A percentile compares a stretch with the other conserved stretches of the same genome.
These are phyloP conservation scores for Colletotrichum sansevieriae DNA, from an alignment of 2,329 filamentous ascomycete genomes.

Conservation along the genomic window DNA sequence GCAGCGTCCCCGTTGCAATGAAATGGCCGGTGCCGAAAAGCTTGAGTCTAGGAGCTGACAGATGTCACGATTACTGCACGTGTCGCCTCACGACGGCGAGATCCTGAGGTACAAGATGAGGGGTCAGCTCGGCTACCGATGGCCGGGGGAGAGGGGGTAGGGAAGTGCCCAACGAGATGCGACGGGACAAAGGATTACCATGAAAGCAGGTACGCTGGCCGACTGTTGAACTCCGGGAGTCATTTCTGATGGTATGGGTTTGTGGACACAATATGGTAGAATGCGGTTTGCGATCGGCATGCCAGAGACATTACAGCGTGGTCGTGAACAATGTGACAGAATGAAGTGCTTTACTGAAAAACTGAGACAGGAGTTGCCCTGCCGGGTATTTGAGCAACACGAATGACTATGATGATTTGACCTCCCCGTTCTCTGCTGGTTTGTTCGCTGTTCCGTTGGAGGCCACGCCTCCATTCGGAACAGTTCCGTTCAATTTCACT, in stretches of 20 bases:
- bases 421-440: slow-evolving; percentile 19
- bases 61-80: neutral
- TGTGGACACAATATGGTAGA: neutral
- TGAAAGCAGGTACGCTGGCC: slow-evolving; percentile 5
- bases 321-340: slow-evolving; percentile 22
- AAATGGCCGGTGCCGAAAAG: neutral
- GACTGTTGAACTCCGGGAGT: neutral
- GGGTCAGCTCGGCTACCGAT: neutral
- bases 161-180: neutral
- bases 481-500: neutral
- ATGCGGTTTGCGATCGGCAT: slow-evolving; percentile 1
- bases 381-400: slow-evolving; percentile 40
- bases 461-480: slow-evolving; percentile 6
- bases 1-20: neutral
- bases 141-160: neutral
- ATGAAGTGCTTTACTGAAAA: slow-evolving; percentile 30
- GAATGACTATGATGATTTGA: slow-evolving; percentile 31
- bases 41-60: neutral
- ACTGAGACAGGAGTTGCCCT: slow-evolving; percentile 38
- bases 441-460: slow-evolving; percentile 14
- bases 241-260: neutral
- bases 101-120: slow-evolving; percentile 1
- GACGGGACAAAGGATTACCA: neutral
- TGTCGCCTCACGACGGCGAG: slow-evolving; percentile 9
- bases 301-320: neutral